phyloP scores from a whole-genome alignment of 768 basidiomycete species.

The Tylopilus felleus region DNA sequence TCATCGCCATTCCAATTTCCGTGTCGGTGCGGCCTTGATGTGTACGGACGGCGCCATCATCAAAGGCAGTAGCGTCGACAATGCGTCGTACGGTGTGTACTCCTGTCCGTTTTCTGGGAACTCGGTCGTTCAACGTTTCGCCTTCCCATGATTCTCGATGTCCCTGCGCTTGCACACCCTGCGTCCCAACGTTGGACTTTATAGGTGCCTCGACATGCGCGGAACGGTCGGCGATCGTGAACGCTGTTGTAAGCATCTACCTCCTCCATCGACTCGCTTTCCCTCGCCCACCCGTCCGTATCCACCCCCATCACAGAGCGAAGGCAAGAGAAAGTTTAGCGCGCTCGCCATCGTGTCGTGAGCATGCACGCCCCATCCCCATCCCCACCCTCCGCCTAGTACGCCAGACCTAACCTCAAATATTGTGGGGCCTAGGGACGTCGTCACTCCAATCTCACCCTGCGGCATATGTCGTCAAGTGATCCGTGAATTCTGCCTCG shows the following conservation, averaged over 20 bases:
- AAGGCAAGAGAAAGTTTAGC: conserved; percentile 63
- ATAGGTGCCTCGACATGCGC: conserved; percentile 89
- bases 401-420: neutral
- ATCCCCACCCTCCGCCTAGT: neutral
- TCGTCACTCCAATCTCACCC: conserved; percentile 68
- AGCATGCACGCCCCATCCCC: conserved; percentile 21
- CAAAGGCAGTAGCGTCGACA: conserved; percentile 88
- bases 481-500: conserved; percentile 78
- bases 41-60: conserved; percentile 66
- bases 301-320: conserved; percentile 52
- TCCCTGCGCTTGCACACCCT: neutral
- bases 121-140: neutral
- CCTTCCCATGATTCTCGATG: neutral
- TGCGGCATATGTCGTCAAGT: conserved; percentile 95
- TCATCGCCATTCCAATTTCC: conserved; percentile 83
- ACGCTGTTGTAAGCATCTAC: conserved; percentile 67
- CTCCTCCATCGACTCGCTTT: neutral
- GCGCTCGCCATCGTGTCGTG: conserved; percentile 79
- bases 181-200: neutral
- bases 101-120: neutral
- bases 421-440: conserved; percentile 53
- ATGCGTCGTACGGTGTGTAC: conserved; percentile 77
- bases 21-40: conserved; percentile 85
- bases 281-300: neutral
- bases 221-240: conserved; percentile 86